Percentiles rank a stretch among this genome's conserved stretches.
Conservation (phyloP, 225 moss, liverwort and hornwort species). For the Neckera pumila region DNA sequence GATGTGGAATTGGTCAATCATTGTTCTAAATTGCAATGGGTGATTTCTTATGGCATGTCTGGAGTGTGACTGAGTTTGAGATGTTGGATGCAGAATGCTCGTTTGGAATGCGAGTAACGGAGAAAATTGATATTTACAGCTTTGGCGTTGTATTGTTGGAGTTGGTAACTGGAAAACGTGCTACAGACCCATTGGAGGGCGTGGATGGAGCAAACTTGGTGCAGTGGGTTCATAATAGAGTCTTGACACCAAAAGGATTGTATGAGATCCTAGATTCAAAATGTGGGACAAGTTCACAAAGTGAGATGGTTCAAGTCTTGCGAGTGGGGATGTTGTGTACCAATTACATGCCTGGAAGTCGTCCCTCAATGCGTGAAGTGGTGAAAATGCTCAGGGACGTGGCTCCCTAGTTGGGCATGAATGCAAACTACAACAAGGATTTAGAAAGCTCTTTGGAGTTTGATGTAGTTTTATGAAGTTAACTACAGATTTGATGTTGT, state of each 20-base stretch:
- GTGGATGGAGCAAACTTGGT: background rate
- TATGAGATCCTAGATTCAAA: background rate
- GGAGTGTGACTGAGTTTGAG: rapidly evolving
- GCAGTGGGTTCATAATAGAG: background rate
- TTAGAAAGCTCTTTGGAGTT: rapidly evolving
- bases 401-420: background rate
- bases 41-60: rapidly evolving
- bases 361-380: background rate
- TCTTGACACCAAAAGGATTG: rapidly evolving
- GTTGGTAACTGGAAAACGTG: background rate
- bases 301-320: background rate
- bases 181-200: rapidly evolving
- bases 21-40: rapidly evolving
- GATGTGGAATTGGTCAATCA: background rate
- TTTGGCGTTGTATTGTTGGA: background rate
- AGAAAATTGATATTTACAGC: background rate
- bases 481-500: rapidly evolving
- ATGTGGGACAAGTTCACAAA: background rate
- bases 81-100: background rate
- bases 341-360: background rate
- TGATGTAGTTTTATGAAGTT: background rate
- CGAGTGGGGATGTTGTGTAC: background rate
- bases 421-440: rapidly evolving
- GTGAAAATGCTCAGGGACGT: background rate
- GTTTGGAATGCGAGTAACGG: rapidly evolving